A percentile compares a stretch with the other conserved stretches of the same genome.
Conservation (phyloP, 2,329 filamentous ascomycete species). For the Coniella lustricola region DNA sequence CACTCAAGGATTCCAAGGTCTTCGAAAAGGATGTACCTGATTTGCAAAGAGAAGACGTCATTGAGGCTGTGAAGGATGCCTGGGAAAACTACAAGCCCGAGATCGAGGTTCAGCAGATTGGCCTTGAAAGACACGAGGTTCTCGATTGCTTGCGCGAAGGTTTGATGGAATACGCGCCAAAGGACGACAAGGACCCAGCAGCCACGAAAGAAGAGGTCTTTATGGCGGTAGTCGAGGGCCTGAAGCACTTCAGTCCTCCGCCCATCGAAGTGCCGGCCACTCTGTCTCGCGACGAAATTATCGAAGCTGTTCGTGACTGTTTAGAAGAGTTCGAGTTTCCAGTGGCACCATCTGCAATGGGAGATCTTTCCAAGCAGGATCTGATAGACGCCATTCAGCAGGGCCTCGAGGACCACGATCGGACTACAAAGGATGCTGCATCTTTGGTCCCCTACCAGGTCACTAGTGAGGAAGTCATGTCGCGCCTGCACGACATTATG, state of each 20-base stretch:
- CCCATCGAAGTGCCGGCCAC: slow-evolving; percentile 60
- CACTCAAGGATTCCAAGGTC: slow-evolving; percentile 55
- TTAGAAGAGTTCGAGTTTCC: slow-evolving; percentile 79
- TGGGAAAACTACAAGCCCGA: slow-evolving; percentile 95
- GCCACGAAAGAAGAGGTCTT: slow-evolving; percentile 81
- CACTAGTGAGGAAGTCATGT: slow-evolving; percentile 44
- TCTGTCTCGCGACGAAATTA: slow-evolving; percentile 74
- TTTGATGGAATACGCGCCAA: slow-evolving; percentile 63
- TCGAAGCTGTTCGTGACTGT: slow-evolving; percentile 77
- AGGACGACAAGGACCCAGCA: slow-evolving; percentile 44
- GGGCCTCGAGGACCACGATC: slow-evolving; percentile 22
- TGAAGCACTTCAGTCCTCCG: slow-evolving; percentile 74
- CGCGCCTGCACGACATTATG: slow-evolving; percentile 59
- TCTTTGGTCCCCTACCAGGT: slow-evolving; percentile 21
- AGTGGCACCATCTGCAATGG: slow-evolving; percentile 48
- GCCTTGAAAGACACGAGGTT: slow-evolving; percentile 84
- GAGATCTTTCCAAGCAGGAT: slow-evolving; percentile 53
- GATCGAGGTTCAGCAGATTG: slow-evolving; percentile 83
- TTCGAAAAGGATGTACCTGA: slow-evolving; percentile 38
- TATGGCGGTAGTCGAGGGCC: slow-evolving; percentile 74
- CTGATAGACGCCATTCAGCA: slow-evolving; percentile 58
- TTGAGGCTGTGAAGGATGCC: slow-evolving; percentile 80
- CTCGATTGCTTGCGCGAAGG: slow-evolving; percentile 81
- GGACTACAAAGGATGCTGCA: slow-evolving; percentile 12
- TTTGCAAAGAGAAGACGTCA: slow-evolving; percentile 74